phyloP scores from a whole-genome alignment of 495 filamentous ascomycete genomes.

The Zalerion maritima region DNA sequence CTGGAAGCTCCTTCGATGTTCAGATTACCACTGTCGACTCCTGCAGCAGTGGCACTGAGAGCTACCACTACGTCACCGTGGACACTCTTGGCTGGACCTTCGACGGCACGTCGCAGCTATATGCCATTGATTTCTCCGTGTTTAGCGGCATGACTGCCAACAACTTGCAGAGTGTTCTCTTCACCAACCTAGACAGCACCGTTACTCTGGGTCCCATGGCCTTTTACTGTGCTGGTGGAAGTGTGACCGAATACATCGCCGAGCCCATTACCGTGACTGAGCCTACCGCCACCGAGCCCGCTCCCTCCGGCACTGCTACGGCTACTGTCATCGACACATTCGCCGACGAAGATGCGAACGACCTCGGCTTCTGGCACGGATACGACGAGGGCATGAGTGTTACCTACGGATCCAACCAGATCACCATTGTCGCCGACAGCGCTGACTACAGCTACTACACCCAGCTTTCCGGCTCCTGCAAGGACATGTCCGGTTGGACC shows the following conservation, averaged over 20 bases:
- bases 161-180: slow-evolving; percentile 37
- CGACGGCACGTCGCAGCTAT: slow-evolving; percentile 44
- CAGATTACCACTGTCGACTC: slow-evolving; percentile 31
- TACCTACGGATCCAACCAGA: slow-evolving; percentile 30
- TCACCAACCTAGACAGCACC: slow-evolving; percentile 28
- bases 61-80: slow-evolving; percentile 21
- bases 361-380: slow-evolving; percentile 59
- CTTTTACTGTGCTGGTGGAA: slow-evolving; percentile 44
- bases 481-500: slow-evolving; percentile 43
- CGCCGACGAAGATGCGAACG: slow-evolving; percentile 37
- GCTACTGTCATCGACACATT: slow-evolving; percentile 58
- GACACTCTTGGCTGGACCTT: slow-evolving; percentile 44
- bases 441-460: slow-evolving; percentile 58
- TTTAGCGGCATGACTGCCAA: slow-evolving; percentile 35
- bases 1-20: slow-evolving; percentile 38
- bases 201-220: slow-evolving; percentile 42
- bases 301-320: slow-evolving; percentile 32
- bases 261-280: slow-evolving; percentile 22
- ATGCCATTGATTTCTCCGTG: slow-evolving; percentile 40
- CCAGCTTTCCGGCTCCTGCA: slow-evolving; percentile 44
- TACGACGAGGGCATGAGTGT: slow-evolving; percentile 43
- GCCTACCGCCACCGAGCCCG: slow-evolving; percentile 31
- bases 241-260: slow-evolving; percentile 33
- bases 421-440: slow-evolving; percentile 49
- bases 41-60: slow-evolving; percentile 24